Conservation (phyloP, 2,329 filamentous ascomycete genomes). For the Fusarium oligoseptatum region DNA sequence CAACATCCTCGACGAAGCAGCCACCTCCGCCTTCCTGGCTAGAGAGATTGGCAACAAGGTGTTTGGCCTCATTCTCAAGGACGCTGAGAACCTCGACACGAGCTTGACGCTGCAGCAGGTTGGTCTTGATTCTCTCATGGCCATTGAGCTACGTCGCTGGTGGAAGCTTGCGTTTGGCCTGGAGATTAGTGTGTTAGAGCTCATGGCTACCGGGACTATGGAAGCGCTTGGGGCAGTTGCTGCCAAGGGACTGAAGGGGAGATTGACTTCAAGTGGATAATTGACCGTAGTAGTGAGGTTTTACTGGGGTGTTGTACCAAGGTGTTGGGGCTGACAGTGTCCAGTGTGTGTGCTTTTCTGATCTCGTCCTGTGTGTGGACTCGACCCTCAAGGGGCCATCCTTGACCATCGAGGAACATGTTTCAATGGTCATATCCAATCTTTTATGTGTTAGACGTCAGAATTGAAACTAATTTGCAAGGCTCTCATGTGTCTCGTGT, state of each 20-base stretch:
- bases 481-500: background rate
- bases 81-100: conserved; percentile 3
- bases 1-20: background rate
- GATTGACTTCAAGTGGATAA: background rate
- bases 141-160: conserved; percentile 6
- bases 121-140: conserved; percentile 8
- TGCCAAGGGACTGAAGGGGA: conserved; percentile 1
- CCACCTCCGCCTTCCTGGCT: background rate
- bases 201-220: conserved; percentile 1
- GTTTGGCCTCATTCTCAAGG: background rate
- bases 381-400: background rate
- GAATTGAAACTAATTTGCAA: background rate
- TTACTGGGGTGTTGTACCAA: background rate
- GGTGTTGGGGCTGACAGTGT: background rate
- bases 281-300: background rate
- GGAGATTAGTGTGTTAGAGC: conserved; percentile 3
- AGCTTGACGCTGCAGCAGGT: conserved; percentile 1
- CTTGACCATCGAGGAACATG: background rate
- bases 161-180: conserved; percentile 4
- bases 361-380: background rate
- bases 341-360: background rate
- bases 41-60: conserved; percentile 6
- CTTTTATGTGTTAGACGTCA: background rate
- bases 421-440: background rate
- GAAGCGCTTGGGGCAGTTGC: background rate